A percentile compares a stretch with the other conserved stretches of the same genome.
These are phyloP conservation scores for Phalaenopsis equestris DNA, from an alignment of 106 monocot species.

Conservation along the genomic window DNA sequence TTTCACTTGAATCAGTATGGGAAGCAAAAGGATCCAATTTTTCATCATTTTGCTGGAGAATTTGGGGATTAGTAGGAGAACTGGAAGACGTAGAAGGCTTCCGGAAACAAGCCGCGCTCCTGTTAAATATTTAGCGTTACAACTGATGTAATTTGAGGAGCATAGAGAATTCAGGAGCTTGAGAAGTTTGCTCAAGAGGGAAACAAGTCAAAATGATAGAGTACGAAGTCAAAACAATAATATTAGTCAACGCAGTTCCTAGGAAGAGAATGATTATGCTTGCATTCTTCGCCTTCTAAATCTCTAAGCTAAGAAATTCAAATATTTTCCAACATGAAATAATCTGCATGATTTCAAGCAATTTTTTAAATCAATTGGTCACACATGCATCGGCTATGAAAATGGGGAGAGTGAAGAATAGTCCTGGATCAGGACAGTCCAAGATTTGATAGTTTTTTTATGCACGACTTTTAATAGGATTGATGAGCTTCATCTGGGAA, in stretches of 20 bases:
- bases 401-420: too few species aligned
- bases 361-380: not conserved
- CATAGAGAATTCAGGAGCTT: too few species aligned
- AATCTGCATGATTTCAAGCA: not conserved
- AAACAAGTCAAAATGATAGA: too few species aligned
- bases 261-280: not conserved
- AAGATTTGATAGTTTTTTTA: too few species aligned
- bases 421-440: too few species aligned
- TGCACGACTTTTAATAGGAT: too few species aligned
- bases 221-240: too few species aligned
- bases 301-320: not conserved
- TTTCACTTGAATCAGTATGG: slow-evolving; percentile 10
- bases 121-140: slow-evolving; percentile 13
- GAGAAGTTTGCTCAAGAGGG: too few species aligned
- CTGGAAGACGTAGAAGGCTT: slow-evolving; percentile 25
- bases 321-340: not conserved
- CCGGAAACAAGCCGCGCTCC: slow-evolving; percentile 53
- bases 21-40: slow-evolving; percentile 13
- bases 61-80: slow-evolving; percentile 9
- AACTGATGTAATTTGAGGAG: slow-evolving; percentile 5
- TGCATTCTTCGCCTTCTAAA: not conserved
- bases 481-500: too few species aligned
- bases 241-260: too few species aligned
- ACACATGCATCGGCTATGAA: too few species aligned
- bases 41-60: slow-evolving; percentile 2